These are phyloP conservation scores for Candida neerlandica DNA, from an alignment of 1,139 yeast genomes.

Conservation along the genomic window DNA sequence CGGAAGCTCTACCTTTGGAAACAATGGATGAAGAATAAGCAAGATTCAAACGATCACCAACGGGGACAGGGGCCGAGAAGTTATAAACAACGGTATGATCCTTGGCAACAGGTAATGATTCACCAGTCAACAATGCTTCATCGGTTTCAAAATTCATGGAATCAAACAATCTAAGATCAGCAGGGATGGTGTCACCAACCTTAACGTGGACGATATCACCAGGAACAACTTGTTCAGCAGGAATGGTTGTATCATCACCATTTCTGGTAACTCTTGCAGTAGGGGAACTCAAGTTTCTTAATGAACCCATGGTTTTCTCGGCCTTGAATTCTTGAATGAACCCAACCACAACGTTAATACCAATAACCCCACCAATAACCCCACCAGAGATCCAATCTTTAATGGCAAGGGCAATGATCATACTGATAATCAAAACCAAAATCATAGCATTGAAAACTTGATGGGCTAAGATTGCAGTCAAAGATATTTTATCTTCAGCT, in stretches of 20 bases:
- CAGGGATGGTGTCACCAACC: constrained; percentile 82
- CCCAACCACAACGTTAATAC: constrained; percentile 69
- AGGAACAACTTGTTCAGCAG: constrained; percentile 71
- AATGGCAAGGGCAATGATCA: constrained; percentile 76
- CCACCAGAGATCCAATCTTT: constrained; percentile 85
- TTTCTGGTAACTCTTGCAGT: constrained; percentile 70
- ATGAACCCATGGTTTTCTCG: constrained; percentile 80
- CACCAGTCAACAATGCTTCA: constrained; percentile 81
- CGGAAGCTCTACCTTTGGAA: constrained; percentile 76
- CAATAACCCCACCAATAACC: constrained; percentile 72
- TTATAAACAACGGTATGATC: constrained; percentile 44
- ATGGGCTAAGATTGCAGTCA: constrained; percentile 59
- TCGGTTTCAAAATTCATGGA: constrained; percentile 74
- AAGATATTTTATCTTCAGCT: constrained; percentile 60
- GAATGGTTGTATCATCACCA: constrained; percentile 59
- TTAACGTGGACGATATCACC: constrained; percentile 70
- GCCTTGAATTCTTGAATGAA: constrained; percentile 73
- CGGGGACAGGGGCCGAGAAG: constrained; percentile 50
- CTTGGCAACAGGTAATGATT: constrained; percentile 72
- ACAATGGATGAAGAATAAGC: constrained; percentile 73
- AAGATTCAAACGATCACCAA: constrained; percentile 77
- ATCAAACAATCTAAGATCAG: constrained; percentile 66
- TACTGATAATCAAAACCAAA: constrained; percentile 69
- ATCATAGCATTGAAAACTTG: constrained; percentile 84
- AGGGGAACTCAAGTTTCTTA: constrained; percentile 70